A percentile compares a stretch with the other conserved stretches of the same genome.
These are phyloP conservation scores for Sclerotinia nivalis DNA, from an alignment of 2,329 filamentous ascomycete species.

Conservation along the genomic window DNA sequence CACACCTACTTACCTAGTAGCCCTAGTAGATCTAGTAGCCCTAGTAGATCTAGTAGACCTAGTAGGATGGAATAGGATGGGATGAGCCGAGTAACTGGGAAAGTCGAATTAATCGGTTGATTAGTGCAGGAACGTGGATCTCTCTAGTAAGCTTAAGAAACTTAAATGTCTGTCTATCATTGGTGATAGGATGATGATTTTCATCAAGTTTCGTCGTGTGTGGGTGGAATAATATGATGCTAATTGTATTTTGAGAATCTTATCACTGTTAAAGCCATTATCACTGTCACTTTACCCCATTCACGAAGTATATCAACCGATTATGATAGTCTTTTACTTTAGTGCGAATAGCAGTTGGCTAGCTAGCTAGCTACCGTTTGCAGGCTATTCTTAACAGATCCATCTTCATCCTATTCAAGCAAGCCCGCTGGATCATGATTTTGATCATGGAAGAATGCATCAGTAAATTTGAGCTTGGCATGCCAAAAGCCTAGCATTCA, in stretches of 20 bases:
- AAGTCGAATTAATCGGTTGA: background rate
- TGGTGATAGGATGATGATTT: background rate
- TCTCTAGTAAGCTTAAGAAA: background rate
- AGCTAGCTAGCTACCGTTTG: background rate
- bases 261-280: no score
- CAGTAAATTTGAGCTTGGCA: background rate
- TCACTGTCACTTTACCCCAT: background rate
- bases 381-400: background rate
- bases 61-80: no score
- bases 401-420: background rate
- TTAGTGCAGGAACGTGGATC: slow-evolving; percentile 5
- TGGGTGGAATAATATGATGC: no score
- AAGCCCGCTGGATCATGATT: slow-evolving; percentile 3
- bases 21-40: no score
- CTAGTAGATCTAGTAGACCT: no score
- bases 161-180: background rate
- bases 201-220: background rate
- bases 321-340: background rate
- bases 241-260: no score
- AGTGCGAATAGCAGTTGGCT: background rate
- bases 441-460: background rate
- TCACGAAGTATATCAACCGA: background rate
- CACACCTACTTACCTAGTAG: no score
- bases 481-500: background rate
- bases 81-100: no score